Evolutionary conservation across 805 yeast species (phyloP), one percentile per base, ranked within the genome.

Genomic region (Kuraishia hungarica): DNA sequence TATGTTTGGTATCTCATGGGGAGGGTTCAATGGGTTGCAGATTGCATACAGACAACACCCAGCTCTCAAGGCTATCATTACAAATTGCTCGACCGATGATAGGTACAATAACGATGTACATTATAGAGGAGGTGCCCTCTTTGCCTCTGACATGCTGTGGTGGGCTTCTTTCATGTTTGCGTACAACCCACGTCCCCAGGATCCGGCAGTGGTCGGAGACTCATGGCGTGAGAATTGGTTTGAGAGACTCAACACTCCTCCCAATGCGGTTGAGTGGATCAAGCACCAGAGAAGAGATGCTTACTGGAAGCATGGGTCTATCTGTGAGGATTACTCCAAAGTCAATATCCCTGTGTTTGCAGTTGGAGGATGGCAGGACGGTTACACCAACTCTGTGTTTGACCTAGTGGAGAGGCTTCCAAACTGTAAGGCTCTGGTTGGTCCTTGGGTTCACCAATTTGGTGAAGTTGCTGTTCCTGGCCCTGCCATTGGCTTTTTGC

Each of bases 1-100:
- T 21, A 74, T 74, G 76, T 73, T 75, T 65, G 80, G 79, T 47
- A 75, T 75, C 60, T 74, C 78, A 1, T 75, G 80, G 80, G 79
- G 76, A 53, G 79, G 79, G 1, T 75, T 75, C 63, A 75, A 75
- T 58, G 74, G 77, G 3, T 63, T 75, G 39, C 80, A 75, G 58
- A 62, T 75, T 24, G 79, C 79, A 13, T 74, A 74, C 4, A 68
- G 76, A 63, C 75, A 73, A 56, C 80, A 75, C 58, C 78, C 78
- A 1, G 76, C 76, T 24, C 61, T 75, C 59, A 75, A 75, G 57
- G 62, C 75, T 0, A 69, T 74, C 53, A 74, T 75, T 55, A 71
- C 79, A 0, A 61, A 75, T 21, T 72, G 72, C 73, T 75, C 78
- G 11, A 75, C 80, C 0, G 80, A 75, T 60, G 79, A 75, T 55